Conservation (phyloP, 1,284 basidiomycete genomes). For the Rhodotorula sp. region DNA sequence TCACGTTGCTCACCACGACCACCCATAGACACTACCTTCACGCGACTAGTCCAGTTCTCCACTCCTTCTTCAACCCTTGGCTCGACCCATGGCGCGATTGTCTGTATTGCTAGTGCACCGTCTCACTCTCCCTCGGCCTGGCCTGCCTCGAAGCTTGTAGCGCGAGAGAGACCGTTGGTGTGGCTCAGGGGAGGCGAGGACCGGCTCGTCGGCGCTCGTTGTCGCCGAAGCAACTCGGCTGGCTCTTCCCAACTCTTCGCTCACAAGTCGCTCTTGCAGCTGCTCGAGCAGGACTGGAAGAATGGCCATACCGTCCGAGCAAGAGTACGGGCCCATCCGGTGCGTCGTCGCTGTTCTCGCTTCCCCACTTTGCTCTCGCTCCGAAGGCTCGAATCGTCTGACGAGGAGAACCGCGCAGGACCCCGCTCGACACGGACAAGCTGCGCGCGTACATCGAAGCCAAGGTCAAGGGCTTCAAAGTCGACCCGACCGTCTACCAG, state of each 20-base stretch:
- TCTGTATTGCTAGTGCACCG: too few species aligned
- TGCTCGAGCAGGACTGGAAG: not conserved
- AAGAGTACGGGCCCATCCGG: slow-evolving; percentile 26
- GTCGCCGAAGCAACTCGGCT: too few species aligned
- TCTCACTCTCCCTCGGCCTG: too few species aligned
- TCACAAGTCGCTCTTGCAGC: not conserved
- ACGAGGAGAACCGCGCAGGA: slow-evolving; percentile 1
- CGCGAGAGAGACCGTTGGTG: too few species aligned
- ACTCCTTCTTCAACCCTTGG: too few species aligned
- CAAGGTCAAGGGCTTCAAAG: slow-evolving; percentile 54
- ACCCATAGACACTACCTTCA: too few species aligned
- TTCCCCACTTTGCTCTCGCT: not conserved
- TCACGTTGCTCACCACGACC: too few species aligned
- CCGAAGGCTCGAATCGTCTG: too few species aligned
- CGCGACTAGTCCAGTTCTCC: too few species aligned
- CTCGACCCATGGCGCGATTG: too few species aligned
- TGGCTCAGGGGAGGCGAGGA: not conserved
- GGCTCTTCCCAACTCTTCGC: not conserved
- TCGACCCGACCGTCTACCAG: slow-evolving; percentile 80
- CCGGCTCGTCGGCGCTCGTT: not conserved
- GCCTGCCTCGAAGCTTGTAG: too few species aligned
- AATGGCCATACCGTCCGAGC: slow-evolving; percentile 2
- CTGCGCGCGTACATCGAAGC: slow-evolving; percentile 22
- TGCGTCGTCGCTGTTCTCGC: not conserved
- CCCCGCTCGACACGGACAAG: slow-evolving; percentile 20